phyloP scores from a whole-genome alignment of 192 early-diverging fungal species.

The Globomyces pollinis-pini region DNA sequence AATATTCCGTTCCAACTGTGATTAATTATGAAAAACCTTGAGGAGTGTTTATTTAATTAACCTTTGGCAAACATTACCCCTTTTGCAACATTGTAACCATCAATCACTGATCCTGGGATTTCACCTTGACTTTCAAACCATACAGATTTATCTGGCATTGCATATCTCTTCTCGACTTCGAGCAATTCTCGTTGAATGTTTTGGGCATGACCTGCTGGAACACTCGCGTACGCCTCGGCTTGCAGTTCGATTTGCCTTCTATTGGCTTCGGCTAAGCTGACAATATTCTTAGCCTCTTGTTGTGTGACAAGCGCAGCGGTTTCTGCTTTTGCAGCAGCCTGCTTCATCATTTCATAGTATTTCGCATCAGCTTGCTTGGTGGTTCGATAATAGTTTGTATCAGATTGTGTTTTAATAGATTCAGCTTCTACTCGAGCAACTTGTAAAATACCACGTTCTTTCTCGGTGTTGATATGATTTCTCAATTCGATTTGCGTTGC shows the following conservation, averaged over 20 bases:
- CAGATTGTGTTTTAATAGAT: slow-evolving; percentile 30
- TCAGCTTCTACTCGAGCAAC: slow-evolving; percentile 33
- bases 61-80: background rate
- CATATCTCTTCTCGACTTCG: slow-evolving; percentile 41
- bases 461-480: slow-evolving; percentile 41
- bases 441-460: slow-evolving; percentile 28
- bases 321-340: slow-evolving; percentile 29
- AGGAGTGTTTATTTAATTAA: too few relatives aligned
- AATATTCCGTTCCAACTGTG: too few relatives aligned
- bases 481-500: slow-evolving; percentile 36
- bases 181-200: slow-evolving; percentile 30
- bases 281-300: slow-evolving; percentile 42
- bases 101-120: background rate
- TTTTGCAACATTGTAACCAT: background rate
- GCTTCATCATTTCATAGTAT: slow-evolving; percentile 29
- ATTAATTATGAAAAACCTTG: too few relatives aligned
- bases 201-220: slow-evolving; percentile 31
- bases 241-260: slow-evolving; percentile 25
- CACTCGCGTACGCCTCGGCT: slow-evolving; percentile 22
- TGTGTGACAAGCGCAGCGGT: slow-evolving; percentile 24
- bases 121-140: slow-evolving; percentile 28
- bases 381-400: slow-evolving; percentile 28
- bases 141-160: slow-evolving; percentile 30
- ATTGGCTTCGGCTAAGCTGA: slow-evolving; percentile 33
- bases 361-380: slow-evolving; percentile 23